phyloP scores from a whole-genome alignment of 2,329 filamentous ascomycete genomes.

The Gremmenia infestans region DNA sequence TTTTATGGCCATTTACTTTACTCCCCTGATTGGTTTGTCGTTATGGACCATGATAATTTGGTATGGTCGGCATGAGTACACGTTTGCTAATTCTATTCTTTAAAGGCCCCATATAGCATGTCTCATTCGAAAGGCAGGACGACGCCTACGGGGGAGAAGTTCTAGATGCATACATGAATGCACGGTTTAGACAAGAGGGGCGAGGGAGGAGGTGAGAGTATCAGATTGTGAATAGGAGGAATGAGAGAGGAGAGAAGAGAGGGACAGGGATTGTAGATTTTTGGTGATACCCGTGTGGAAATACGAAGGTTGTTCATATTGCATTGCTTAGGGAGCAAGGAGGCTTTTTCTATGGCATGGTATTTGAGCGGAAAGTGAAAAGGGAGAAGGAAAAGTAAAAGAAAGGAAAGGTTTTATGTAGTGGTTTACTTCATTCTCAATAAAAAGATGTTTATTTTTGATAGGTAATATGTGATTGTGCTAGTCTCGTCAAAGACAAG shows the following conservation, averaged over 20 bases:
- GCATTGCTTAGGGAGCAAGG: not conserved
- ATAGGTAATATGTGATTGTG: too few species aligned
- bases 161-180: not conserved
- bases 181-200: too few species aligned
- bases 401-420: not conserved
- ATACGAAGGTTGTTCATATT: not conserved
- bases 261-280: not conserved
- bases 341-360: not conserved
- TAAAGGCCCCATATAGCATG: constrained; percentile 31
- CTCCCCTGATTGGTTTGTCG: not conserved
- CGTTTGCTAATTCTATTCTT: constrained; percentile 1
- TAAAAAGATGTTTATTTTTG: too few species aligned
- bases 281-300: not conserved
- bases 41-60: too few species aligned
- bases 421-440: not conserved
- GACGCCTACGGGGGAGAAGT: constrained; percentile 24
- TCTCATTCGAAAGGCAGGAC: constrained; percentile 29
- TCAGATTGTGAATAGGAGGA: not conserved
- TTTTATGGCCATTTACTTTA: constrained; percentile 2
- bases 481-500: not conserved
- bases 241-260: not conserved
- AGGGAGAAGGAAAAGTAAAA: too few species aligned
- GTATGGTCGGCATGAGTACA: too few species aligned
- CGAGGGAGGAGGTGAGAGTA: not conserved
- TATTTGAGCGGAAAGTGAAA: not conserved